Evolutionary conservation across 129 eudicot species (phyloP), one percentile per base, ranked within the genome.

Genomic region (Helianthus tuberosus): DNA sequence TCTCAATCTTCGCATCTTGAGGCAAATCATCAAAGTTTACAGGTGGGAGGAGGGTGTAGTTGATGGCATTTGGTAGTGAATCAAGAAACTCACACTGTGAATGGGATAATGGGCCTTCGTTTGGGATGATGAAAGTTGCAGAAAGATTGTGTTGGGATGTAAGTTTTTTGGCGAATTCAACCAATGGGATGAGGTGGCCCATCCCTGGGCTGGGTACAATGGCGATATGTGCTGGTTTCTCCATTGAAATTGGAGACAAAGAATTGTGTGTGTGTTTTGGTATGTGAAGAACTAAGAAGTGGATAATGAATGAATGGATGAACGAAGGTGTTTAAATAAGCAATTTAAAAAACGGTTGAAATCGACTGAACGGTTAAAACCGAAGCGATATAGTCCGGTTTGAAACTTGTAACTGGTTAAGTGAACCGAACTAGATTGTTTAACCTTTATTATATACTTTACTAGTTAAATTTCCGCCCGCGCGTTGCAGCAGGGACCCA

Each of bases 111-210:
- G 88, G 85, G 0, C 81, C 87, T 29, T 84, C 82, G 0, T 80
- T 87, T 17, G 91, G 87, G 77, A 91, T 52, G 70, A 84, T 54
- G 27, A 91, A 77, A 72, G 92, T 89, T 39, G 80, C 53, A 1
- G 81, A 39, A 46, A 86, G 43, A 13, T 73, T 48, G 76, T 79
- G 80, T 36, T 39, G 38, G 6, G 10, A 3, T 11, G 63, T 2
- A 3, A 89, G 84, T 46, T 61, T 70, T 27, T 85, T 87, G 41
- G 88, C 82, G 6, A 89, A 80, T 66, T 87, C 87, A n/a, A 77
- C 72, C 1, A 89, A 44, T 25, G 96, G 92, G 63, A 87, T 89
- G 35, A 89, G 69, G 64, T 89, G 96, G 16, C 90, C 92, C 90
- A 83, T 84, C 0, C 90, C 96, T 5, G 92, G 96, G 23, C 88